A percentile compares a stretch with the other conserved stretches of the same genome.
phyloP scores from a whole-genome alignment of 768 basidiomycete genomes.

The Trichaptum fuscoviolaceum region DNA sequence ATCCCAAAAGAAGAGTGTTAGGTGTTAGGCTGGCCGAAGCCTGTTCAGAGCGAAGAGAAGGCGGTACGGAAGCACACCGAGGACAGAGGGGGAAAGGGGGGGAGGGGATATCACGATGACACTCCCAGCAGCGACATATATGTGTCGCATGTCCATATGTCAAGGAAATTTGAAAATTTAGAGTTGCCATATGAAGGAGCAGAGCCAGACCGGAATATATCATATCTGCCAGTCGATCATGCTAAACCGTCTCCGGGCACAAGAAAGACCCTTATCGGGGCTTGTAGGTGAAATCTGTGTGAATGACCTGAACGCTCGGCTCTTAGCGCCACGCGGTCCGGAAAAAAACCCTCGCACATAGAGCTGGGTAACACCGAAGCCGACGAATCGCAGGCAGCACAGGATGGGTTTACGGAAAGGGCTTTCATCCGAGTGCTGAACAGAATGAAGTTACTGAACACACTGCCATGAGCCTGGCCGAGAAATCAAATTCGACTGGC shows the following conservation, averaged over 20 bases:
- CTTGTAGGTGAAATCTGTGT: not conserved
- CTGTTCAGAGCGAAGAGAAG: not conserved
- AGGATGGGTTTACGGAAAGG: too few relatives aligned
- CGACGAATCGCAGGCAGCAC: not conserved
- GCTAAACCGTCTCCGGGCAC: not conserved
- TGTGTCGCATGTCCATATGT: constrained; percentile 1
- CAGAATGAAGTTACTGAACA: too few relatives aligned
- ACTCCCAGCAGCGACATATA: not conserved
- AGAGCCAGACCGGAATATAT: not conserved
- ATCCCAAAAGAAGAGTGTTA: not conserved
- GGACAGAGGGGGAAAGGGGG: not conserved
- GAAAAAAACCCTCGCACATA: not conserved
- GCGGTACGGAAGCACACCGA: not conserved
- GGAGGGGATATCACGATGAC: not conserved
- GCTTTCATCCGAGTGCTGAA: too few relatives aligned
- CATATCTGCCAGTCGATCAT: not conserved
- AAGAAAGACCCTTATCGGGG: not conserved
- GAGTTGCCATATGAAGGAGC: not conserved
- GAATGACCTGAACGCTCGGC: not conserved
- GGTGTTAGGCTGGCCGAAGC: not conserved
- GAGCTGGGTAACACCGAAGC: not conserved
- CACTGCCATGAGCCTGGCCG: too few relatives aligned
- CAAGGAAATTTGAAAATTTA: not conserved
- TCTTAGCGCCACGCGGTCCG: not conserved
- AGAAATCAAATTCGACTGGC: too few relatives aligned